Evolutionary conservation across 129 eudicot genomes (phyloP).

Genomic region (Glebionis coronaria): DNA sequence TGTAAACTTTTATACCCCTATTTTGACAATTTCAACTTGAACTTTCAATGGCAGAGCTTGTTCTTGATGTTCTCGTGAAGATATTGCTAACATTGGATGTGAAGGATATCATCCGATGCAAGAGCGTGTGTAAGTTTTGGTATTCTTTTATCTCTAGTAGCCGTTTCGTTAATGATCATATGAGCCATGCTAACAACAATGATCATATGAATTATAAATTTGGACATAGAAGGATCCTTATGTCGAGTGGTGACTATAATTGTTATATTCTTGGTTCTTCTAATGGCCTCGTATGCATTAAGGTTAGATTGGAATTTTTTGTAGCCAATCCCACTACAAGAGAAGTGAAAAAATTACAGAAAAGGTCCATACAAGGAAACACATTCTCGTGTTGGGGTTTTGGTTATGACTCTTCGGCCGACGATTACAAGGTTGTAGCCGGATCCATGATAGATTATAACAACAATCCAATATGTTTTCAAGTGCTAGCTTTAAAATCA

Average conservation of each 20-base stretch:
- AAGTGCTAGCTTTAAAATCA: not conserved
- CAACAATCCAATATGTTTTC: not conserved
- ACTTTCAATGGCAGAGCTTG: not conserved
- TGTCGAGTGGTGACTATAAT: not conserved
- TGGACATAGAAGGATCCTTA: not conserved
- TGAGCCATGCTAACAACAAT: not conserved
- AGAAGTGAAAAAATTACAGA: not conserved
- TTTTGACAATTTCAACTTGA: not conserved
- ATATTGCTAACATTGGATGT: not conserved
- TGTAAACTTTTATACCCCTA: too few relatives aligned
- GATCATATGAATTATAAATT: not conserved
- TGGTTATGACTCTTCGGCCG: not conserved
- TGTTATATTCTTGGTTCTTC: slow-evolving; percentile 14
- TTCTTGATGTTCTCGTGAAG: not conserved
- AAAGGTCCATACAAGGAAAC: not conserved
- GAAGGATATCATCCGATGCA: not conserved
- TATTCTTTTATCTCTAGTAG: not conserved
- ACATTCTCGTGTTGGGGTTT: not conserved
- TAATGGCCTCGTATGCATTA: slow-evolving; percentile 4
- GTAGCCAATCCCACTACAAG: slow-evolving; percentile 1
- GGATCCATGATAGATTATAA: not conserved
- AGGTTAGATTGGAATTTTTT: too few relatives aligned
- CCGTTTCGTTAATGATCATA: not conserved
- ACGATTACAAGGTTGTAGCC: not conserved
- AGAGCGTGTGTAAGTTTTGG: not conserved